phyloP scores from a whole-genome alignment of 352 stramenopile species.

The Pythium periplocum region DNA sequence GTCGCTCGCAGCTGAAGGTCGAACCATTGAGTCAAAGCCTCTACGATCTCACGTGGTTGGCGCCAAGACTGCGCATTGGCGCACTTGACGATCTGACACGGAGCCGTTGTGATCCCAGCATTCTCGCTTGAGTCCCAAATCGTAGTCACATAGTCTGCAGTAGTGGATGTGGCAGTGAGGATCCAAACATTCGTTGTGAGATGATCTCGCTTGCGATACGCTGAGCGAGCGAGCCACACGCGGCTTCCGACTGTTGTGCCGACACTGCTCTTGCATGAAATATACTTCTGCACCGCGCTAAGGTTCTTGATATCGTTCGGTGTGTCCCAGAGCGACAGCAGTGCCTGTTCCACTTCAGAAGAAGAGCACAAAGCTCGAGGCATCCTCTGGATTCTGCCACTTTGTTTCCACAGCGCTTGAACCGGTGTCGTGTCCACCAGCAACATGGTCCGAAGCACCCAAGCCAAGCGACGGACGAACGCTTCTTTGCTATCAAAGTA shows the following conservation, averaged over 20 bases:
- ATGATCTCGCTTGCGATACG: constrained; percentile 48
- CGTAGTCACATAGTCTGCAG: too few species aligned
- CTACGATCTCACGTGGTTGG: constrained; percentile 30
- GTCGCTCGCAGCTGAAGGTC: constrained; percentile 32
- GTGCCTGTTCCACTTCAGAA: not conserved
- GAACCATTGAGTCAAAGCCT: constrained; percentile 26
- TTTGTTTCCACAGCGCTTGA: too few species aligned
- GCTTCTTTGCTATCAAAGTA: too few species aligned
- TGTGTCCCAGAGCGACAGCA: constrained; percentile 1
- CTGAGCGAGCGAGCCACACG: constrained; percentile 51
- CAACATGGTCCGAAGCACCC: too few species aligned
- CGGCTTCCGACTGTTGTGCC: constrained; percentile 14
- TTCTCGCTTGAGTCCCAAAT: too few species aligned
- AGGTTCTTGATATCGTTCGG: not conserved
- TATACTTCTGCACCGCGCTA: constrained; percentile 43
- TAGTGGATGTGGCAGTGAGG: constrained; percentile 25
- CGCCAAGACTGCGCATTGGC: constrained; percentile 44
- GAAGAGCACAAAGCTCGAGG: too few species aligned
- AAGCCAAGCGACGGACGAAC: too few species aligned
- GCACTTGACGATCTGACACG: constrained; percentile 63
- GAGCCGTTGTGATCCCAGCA: constrained; percentile 8
- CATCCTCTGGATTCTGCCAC: too few species aligned
- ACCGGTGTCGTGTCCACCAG: too few species aligned
- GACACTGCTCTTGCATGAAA: constrained; percentile 29
- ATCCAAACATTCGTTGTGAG: constrained; percentile 46